Evolutionary conservation across 139 green algal genomes (phyloP).

Genomic region (Protoeuglena noctilucae): DNA sequence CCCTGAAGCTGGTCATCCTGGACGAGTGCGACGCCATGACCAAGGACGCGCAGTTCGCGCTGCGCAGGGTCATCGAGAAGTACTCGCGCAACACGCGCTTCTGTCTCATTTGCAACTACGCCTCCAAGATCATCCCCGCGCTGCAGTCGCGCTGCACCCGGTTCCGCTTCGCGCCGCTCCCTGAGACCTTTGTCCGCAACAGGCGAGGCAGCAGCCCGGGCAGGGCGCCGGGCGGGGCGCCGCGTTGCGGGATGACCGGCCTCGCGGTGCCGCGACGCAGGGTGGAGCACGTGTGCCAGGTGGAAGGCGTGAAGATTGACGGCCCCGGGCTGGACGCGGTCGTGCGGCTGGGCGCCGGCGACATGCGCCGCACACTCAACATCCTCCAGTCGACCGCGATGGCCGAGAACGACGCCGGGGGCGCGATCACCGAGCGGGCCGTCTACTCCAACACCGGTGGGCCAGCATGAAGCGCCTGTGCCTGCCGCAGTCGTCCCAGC

Average conservation of each 20-base stretch:
- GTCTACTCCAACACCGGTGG: conserved; percentile 87
- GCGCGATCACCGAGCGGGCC: conserved; percentile 35
- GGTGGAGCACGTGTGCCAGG: conserved; percentile 52
- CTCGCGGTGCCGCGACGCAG: too few relatives aligned
- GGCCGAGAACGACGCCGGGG: conserved; percentile 32
- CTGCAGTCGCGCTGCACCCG: conserved; percentile 91
- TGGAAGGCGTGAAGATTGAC: conserved; percentile 47
- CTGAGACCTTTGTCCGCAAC: conserved; percentile 35
- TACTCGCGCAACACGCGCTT: conserved; percentile 92
- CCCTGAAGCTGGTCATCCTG: conserved; percentile 79
- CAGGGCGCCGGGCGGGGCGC: too few relatives aligned
- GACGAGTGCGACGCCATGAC: conserved; percentile 99
- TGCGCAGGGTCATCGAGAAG: conserved; percentile 94
- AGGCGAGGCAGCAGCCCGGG: too few relatives aligned
- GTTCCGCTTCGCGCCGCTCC: conserved; percentile 85
- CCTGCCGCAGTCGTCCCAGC: too few relatives aligned
- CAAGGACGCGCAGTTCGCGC: conserved; percentile 87
- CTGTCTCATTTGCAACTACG: conserved; percentile 98
- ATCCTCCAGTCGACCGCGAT: conserved; percentile 79
- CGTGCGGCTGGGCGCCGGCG: conserved; percentile 55
- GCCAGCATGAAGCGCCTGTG: too few relatives aligned
- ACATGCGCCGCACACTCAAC: conserved; percentile 94
- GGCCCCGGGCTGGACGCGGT: conserved; percentile 62
- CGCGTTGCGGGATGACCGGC: too few relatives aligned
- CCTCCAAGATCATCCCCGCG: conserved; percentile 92